Evolutionary conservation across 257 asterid species (phyloP), one percentile per base, ranked within the genome.

Genomic region (Plantago major): DNA sequence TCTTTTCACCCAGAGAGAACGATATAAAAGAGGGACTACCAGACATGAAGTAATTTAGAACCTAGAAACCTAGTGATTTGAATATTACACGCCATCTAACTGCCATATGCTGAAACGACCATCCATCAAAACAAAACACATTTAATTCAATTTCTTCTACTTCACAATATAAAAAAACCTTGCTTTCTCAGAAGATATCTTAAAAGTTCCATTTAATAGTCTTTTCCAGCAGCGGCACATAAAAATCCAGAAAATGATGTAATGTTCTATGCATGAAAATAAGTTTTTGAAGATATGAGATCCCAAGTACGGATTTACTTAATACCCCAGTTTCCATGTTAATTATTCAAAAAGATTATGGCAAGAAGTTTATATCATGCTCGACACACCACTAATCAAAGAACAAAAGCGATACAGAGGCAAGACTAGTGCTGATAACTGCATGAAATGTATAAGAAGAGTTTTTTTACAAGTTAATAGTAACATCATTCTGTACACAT

Each of bases 1-100:
- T 37, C 62, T 57, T 56, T 22, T 78, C 80, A 65, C 73, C 81
- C 77, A 42, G 47, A 62, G 70, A 71, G 53, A 58, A 55, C 38
- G 50, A 51, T 58, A 63, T 55, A 48, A 53, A 47, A 65, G 53
- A 50, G 56, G 47, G 45, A 37, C 62, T 57, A 38, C 48, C 13
- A 11, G 48, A 15, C 49, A 51, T 22, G 9, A 14, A 37, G 43
- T 28, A 53, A 46, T 50, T 43, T 18, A 57, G 15, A 50, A 22
- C 46, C 11, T 19, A 53, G 17, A 22, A 45, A 56, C 38, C 40
- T 33, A 33, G 6, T 33, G 40, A 33, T 33, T 26, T 22, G 19
- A 53, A 7, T 43, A 43, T 37, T 19, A 16, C 44, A 18, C 26
- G 40, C 47, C 58, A 33, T 22, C 71, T 58, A 64, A 48, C 67